Evolutionary conservation across 2,329 filamentous ascomycete species (phyloP).

Genomic region (Neonectria sp.): DNA sequence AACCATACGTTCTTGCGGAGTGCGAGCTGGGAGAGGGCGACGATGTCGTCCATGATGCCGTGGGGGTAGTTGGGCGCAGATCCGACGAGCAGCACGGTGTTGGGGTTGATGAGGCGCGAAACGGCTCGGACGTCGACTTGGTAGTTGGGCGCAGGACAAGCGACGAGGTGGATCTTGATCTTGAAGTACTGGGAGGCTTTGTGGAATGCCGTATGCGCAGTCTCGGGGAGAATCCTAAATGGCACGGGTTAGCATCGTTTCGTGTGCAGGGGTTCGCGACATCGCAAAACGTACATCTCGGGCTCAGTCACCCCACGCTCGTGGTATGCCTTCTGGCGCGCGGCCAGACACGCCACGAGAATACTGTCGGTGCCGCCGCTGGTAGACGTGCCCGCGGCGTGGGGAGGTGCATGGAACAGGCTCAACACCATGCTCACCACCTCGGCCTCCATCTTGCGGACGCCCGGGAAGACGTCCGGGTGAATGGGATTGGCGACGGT

Average conservation of each 20-base stretch:
- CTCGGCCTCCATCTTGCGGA: conserved; percentile 99
- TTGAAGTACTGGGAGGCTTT: conserved; percentile 97
- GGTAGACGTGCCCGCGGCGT: conserved; percentile 89
- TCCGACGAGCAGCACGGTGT: conserved; percentile 93
- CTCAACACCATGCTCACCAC: conserved; percentile 94
- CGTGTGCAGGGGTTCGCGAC: background rate
- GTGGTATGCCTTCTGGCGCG: conserved; percentile 87
- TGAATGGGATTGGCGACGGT: conserved; percentile 97
- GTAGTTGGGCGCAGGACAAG: conserved; percentile 87
- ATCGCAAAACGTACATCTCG: conserved; percentile 79
- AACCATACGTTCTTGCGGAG: conserved; percentile 85
- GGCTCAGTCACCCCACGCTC: conserved; percentile 93
- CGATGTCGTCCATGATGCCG: conserved; percentile 97
- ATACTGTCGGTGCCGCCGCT: conserved; percentile 97
- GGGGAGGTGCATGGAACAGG: conserved; percentile 91
- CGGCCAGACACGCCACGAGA: conserved; percentile 92
- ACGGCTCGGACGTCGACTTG: conserved; percentile 87
- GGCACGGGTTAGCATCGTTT: conserved; percentile 14
- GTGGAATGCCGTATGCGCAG: conserved; percentile 95
- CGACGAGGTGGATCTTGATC: conserved; percentile 92
- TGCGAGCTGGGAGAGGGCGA: conserved; percentile 86
- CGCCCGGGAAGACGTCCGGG: conserved; percentile 97
- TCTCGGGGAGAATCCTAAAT: conserved; percentile 89
- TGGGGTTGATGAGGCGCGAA: conserved; percentile 89
- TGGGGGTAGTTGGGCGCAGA: conserved; percentile 98